Evolutionary conservation across 2,329 filamentous ascomycete genomes (phyloP), one percentile per base, ranked within the genome.

Genomic region (Lasiodiplodia gonubiensis): DNA sequence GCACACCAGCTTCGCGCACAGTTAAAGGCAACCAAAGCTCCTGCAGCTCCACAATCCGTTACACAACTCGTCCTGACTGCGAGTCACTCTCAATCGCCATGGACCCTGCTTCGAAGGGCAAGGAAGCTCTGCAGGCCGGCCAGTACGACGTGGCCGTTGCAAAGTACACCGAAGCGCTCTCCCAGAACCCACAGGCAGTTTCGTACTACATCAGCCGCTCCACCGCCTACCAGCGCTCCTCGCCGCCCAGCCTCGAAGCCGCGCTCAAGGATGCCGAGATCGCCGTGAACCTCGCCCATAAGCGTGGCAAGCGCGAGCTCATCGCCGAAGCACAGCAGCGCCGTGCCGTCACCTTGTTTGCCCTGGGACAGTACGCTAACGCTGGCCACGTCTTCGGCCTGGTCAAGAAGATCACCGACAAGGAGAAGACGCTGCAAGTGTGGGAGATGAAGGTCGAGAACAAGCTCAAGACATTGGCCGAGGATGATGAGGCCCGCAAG

Each of bases 291-390:
- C 84, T 86, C 25, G 91, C 93, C 1, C 86, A 95, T 53, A 84
- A 90, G 70, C 90, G 94, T 49, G 91, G 86, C 37, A 91, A 90
- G 73, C 88, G 91, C 61, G 88, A 92, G 70, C 85, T 91, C 35
- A 92, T 97, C 77, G 85, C 89, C 54, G 87, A 92, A n/a, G 90
- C 92, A 1, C 92, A 97, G 74, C 88, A 95, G 73, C 88, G 94
- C 72, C 88, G 94, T 46, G 91, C 88, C 5, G 87, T 97, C 14
- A 86, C 90, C 12, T 84, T 94, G 30, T 91, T 88, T 77, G 87
- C 89, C 59, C 82, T 93, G 49, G 87, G 86, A 39, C 85, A 87
- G 64, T 92, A 89, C 72, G 93, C 90, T 3, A 90, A 97, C 78
- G 90, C 93, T 0, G 86, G 89, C 68, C 86, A 88, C 71, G 87